phyloP scores from a whole-genome alignment of 495 filamentous ascomycete species.

The Ascodesmis nigricans region DNA sequence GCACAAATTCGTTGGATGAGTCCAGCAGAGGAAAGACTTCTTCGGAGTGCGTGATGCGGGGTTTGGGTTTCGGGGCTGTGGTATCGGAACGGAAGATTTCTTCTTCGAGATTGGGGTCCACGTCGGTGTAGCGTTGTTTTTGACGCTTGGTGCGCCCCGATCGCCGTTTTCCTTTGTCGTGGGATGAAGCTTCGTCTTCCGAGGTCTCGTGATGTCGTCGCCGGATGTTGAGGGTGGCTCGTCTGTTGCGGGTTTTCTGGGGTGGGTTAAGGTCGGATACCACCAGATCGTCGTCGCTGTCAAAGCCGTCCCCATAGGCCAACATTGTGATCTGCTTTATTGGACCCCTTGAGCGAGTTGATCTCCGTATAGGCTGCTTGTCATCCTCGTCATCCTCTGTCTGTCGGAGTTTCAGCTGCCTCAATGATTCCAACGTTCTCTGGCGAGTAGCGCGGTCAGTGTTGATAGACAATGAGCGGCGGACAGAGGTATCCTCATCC shows the following conservation, averaged over 20 bases:
- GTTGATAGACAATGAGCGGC: too few relatives aligned
- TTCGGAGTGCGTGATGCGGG: constrained; percentile 10
- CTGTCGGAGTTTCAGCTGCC: too few relatives aligned
- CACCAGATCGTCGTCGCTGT: constrained; percentile 10
- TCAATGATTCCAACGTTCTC: too few relatives aligned
- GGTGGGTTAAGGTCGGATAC: constrained; percentile 5
- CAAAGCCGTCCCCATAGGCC: not conserved
- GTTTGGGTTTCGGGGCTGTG: constrained; percentile 4
- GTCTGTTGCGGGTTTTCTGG: not conserved
- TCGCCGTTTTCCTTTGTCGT: constrained; percentile 3
- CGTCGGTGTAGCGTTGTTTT: constrained; percentile 16
- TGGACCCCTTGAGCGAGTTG: not conserved
- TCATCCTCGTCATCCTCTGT: not conserved
- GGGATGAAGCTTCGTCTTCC: not conserved
- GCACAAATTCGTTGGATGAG: constrained; percentile 12
- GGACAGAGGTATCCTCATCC: too few relatives aligned
- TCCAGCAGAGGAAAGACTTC: constrained; percentile 14
- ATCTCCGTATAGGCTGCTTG: not conserved
- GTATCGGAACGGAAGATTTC: constrained; percentile 20
- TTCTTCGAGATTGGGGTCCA: constrained; percentile 11
- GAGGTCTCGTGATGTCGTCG: not conserved
- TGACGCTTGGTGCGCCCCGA: constrained; percentile 11
- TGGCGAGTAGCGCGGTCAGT: too few relatives aligned
- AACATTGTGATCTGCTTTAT: constrained; percentile 1
- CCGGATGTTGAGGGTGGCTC: not conserved